phyloP scores from a whole-genome alignment of 192 early-diverging fungal species.

The Pecoramyces ruminantium region DNA sequence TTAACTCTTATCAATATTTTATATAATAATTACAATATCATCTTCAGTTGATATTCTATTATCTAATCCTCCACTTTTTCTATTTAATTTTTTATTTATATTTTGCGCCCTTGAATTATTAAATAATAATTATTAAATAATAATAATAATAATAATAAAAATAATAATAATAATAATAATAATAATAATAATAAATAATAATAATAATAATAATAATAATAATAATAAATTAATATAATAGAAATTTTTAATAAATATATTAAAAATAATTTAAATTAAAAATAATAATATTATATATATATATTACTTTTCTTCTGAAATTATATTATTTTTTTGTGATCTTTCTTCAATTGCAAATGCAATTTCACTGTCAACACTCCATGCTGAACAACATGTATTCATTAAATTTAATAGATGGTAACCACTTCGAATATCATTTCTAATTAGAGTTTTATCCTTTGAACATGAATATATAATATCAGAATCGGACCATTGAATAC shows the following conservation, averaged over 20 bases:
- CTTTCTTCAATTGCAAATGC: conserved; percentile 38
- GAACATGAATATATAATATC: conserved; percentile 50
- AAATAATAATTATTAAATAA: no score
- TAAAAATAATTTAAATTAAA: no score
- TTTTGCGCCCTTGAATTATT: background rate
- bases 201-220: no score
- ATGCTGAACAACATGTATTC: conserved; percentile 27
- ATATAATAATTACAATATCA: background rate
- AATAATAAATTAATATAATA: no score
- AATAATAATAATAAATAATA: no score
- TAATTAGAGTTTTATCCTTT: conserved; percentile 58
- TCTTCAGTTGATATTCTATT: background rate
- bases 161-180: no score
- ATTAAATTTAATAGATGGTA: conserved; percentile 26
- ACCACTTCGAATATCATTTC: conserved; percentile 27
- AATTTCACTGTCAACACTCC: conserved; percentile 49
- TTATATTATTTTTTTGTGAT: background rate
- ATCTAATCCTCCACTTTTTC: background rate
- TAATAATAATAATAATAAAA: no score
- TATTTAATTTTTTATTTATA: background rate
- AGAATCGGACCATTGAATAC: conserved; percentile 46
- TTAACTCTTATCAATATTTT: no score
- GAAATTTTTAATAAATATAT: no score
- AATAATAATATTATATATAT: no score
- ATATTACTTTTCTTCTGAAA: background rate